Evolutionary conservation across 495 filamentous ascomycete genomes (phyloP).

Genomic region (Aspergillus ostianus): DNA sequence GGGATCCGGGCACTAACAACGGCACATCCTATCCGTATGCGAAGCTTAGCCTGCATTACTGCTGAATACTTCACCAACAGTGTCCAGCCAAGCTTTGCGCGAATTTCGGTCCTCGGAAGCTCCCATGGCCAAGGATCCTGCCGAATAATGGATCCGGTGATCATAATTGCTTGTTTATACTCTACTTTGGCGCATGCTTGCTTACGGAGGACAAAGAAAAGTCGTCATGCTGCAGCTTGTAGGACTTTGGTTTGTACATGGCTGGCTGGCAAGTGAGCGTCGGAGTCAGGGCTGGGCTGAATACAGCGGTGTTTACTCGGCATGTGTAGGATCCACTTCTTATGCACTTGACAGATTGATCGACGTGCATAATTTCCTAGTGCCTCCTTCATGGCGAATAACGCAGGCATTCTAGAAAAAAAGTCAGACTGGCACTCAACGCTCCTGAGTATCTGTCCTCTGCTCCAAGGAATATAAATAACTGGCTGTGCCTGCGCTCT

Average conservation of each 20-base stretch:
- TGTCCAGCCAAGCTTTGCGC: not conserved
- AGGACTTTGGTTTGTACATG: not conserved
- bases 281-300: not conserved
- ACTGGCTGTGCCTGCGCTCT: not conserved
- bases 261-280: not conserved
- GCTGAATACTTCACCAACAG: not conserved
- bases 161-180: not conserved
- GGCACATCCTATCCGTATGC: not conserved
- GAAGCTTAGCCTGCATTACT: not conserved
- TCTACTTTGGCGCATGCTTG: not conserved
- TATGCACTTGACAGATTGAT: not conserved
- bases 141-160: not conserved
- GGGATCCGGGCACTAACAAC: not conserved
- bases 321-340: not conserved
- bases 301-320: not conserved
- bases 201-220: not conserved
- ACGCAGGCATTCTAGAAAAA: not conserved
- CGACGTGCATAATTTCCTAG: not conserved
- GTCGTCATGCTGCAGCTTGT: not conserved
- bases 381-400: not conserved
- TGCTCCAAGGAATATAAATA: not conserved
- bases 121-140: not conserved
- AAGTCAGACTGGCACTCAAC: not conserved
- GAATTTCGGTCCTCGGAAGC: not conserved
- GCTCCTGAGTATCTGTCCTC: not conserved